phyloP scores from a whole-genome alignment of 768 basidiomycete genomes.

The Tephrocybe sp. region DNA sequence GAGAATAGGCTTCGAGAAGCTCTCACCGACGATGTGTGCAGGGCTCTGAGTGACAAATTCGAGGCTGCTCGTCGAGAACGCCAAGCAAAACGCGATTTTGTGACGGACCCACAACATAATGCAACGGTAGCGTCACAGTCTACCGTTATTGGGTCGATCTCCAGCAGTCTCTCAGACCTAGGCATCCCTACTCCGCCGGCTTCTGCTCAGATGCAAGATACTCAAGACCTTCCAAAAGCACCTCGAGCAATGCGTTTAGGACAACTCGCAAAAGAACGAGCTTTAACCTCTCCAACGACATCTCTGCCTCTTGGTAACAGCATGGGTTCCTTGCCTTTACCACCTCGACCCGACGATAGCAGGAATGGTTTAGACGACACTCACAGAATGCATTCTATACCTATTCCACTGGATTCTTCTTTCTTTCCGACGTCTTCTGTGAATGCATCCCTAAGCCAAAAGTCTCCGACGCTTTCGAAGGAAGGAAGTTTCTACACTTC shows the following conservation, averaged over 20 bases:
- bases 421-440: constrained; percentile 7
- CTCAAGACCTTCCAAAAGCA: constrained; percentile 13
- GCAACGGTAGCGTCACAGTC: neutral
- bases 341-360: neutral
- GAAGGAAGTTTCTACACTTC: neutral
- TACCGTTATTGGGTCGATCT: neutral
- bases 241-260: constrained; percentile 18
- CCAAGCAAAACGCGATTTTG: neutral
- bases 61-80: constrained; percentile 11
- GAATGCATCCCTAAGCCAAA: neutral
- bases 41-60: constrained; percentile 20
- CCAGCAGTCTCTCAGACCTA: neutral
- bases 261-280: neutral
- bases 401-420: constrained; percentile 16
- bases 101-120: neutral
- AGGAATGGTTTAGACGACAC: neutral
- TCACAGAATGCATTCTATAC: constrained; percentile 2
- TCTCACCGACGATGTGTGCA: constrained; percentile 24
- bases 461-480: constrained; percentile 6
- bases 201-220: neutral
- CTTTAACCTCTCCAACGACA: neutral
- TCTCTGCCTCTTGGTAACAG: neutral
- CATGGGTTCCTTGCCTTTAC: neutral
- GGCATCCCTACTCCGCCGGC: neutral
- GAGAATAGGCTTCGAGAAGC: constrained; percentile 14